Evolutionary conservation across 2,329 filamentous ascomycete species (phyloP), one percentile per base, ranked within the genome.

Genomic region (Colletotrichum musicola): DNA sequence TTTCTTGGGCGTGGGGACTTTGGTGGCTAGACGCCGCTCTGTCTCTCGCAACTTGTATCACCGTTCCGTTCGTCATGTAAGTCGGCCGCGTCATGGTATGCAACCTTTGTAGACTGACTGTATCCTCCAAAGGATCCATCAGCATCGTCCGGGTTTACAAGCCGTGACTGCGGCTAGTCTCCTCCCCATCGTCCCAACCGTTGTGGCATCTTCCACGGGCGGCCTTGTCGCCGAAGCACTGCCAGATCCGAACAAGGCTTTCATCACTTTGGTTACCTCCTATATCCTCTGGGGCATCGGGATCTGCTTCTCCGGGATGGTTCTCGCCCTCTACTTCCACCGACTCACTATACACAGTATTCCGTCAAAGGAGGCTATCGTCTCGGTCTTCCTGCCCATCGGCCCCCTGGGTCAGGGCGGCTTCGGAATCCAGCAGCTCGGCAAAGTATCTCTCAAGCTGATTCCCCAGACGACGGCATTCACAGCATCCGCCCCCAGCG

Each of bases 241-340:
- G 9, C 40, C 57, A n/a, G 62, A 67, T 14, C 56, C 51, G 40
- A 20, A 42, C 13, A 64, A 71, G 42, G 57, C 64, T 7, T 63
- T 65, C 20, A 85, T 84, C 44, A 93, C 91, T 0, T 74, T 93
- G 22, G 79, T 92, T n/a, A 82, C 82, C 16, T 89, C 85, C 3
- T 93, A 93, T 74, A 81, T 92, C 16, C 85, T 93, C 71, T 93
- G 89, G 89, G 90, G 90, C 0, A 87, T 89, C 65, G 88, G 89
- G 4, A 83, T 80, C 72, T 77, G 77, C 40, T 82, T 93, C 58
- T 87, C 90, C 1, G 85, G 90, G 77, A 83, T 85, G 49, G 85
- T 92, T 20, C 80, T 93, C 27, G 88, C 88, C 12, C 85, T 93
- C 44, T 93, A 93, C 77, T 92, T 92, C 74, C 88, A 91, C 68